phyloP scores from a whole-genome alignment of 176 grass and related monocot species.

The Neostapfia colusana region DNA sequence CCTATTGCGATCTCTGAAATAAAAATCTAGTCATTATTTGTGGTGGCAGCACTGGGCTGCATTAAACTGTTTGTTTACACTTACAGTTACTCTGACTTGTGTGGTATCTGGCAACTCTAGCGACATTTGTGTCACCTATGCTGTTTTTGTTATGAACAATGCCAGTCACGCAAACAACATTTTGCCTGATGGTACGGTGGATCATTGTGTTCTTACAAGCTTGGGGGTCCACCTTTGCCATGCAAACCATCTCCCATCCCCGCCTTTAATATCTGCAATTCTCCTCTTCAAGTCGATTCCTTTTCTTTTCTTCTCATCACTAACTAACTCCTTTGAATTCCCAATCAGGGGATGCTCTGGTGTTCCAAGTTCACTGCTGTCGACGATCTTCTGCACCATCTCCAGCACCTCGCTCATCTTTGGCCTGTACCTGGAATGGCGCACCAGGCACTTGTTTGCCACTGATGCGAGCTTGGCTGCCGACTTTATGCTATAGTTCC shows the following conservation, averaged over 20 bases:
- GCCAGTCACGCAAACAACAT: slow-evolving; percentile 28
- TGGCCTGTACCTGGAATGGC: slow-evolving; percentile 61
- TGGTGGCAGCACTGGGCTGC: not conserved
- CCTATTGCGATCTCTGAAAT: slow-evolving; percentile 8
- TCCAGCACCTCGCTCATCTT: slow-evolving; percentile 93
- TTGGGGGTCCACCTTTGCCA: slow-evolving; percentile 74
- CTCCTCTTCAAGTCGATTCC: slow-evolving; percentile 59
- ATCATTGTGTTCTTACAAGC: slow-evolving; percentile 81
- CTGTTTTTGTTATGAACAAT: slow-evolving; percentile 22
- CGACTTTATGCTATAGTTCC: slow-evolving; percentile 51
- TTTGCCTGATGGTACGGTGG: slow-evolving; percentile 2
- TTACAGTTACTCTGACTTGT: not conserved
- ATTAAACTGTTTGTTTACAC: slow-evolving; percentile 18
- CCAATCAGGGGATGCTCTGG: slow-evolving; percentile 50
- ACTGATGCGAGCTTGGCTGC: slow-evolving; percentile 66
- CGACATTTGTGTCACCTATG: slow-evolving; percentile 29
- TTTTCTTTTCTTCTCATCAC: slow-evolving; percentile 52
- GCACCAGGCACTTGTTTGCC: slow-evolving; percentile 78
- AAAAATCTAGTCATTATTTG: slow-evolving; percentile 31
- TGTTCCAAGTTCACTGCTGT: slow-evolving; percentile 53
- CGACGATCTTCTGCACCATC: slow-evolving; percentile 79
- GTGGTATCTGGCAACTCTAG: not conserved
- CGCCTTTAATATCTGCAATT: slow-evolving; percentile 50
- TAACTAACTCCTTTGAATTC: slow-evolving; percentile 38
- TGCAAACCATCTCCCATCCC: slow-evolving; percentile 62